Base-by-base conservation (phyloP, 371 early-diverging fungal genomes). In the Mucor piriformis region DNA sequence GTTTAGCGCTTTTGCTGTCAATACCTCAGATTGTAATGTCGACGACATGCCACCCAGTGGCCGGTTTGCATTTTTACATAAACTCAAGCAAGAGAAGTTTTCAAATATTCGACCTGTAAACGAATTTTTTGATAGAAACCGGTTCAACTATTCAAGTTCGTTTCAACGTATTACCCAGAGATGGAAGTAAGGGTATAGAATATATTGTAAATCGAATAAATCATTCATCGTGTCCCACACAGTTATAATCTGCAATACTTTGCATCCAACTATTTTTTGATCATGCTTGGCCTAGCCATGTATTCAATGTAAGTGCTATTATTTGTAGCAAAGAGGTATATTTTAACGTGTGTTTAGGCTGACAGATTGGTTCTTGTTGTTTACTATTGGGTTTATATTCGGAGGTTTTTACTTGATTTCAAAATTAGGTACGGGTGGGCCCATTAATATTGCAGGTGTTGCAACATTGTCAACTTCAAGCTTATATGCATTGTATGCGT, bases 61-160 rank as follows among this genome's bases (percentile, higher is more conserved):
- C 15, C 49, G 49, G 15, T 77, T 44, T 59, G 64, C 32, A 2
- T 67, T 62, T 59, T 23, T 76, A 12, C 23, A 57, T 8, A 76
- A 66, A 51, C 44, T 74, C n/a, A 67, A 69, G 2, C 57, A 67
- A 40, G 77, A 76, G 25, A 63, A 65, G 21, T 35, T 81, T 7
- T 60, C 68, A 34, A 72, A 81, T 38, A 48, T 86, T 20, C 67
- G 84, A 44, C 83, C 84, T n/a, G n/a, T 74, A 23, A 54, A 67
- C 43, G 86, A 86, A 50, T 86, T 86, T 63, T 83, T 86, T 70
- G 84, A 84, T 70, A 80, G 61, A 65, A 73, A 82, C 56, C 64
- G 84, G 37, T 61, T 86, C 55, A 76, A 75, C 20, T 64, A 74
- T 44, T 83, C 85, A 0, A 64, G 63, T 20, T 72, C 74, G 29